These are phyloP conservation scores for Penicillium mononematosum DNA, from an alignment of 495 filamentous ascomycete species.

Conservation along the genomic window DNA sequence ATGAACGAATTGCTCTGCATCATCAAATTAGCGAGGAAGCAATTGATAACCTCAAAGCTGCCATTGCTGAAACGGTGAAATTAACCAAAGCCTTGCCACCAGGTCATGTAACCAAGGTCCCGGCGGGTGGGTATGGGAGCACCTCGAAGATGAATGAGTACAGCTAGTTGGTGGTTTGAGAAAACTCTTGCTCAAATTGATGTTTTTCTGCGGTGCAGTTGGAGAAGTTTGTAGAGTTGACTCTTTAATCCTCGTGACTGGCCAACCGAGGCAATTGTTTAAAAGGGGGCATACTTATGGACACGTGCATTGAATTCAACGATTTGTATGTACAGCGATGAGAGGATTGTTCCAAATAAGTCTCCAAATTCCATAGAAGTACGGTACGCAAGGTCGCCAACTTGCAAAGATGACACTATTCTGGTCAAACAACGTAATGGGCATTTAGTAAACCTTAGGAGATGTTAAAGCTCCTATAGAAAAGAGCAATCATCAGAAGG, in stretches of 20 bases:
- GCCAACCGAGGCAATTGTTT: background rate
- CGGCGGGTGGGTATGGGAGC: conserved; percentile 17
- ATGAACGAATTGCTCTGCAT: conserved; percentile 28
- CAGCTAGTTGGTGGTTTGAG: conserved; percentile 8
- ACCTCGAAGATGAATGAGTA: conserved; percentile 28
- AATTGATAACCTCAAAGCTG: conserved; percentile 23
- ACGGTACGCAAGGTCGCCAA: background rate
- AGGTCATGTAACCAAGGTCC: conserved; percentile 9
- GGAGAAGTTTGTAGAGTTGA: background rate
- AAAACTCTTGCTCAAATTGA: conserved; percentile 1
- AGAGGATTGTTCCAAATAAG: too few species aligned
- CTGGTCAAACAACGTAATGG: too few species aligned
- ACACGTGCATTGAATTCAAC: too few species aligned
- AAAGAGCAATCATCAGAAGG: background rate
- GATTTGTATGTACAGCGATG: too few species aligned
- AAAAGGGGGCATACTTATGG: background rate
- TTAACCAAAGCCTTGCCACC: conserved; percentile 16
- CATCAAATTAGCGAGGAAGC: conserved; percentile 27
- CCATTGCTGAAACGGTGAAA: conserved; percentile 18
- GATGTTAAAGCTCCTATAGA: background rate
- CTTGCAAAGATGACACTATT: background rate
- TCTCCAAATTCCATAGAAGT: background rate
- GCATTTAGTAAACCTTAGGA: background rate
- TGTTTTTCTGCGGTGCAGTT: background rate
- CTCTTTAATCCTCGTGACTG: background rate